Percentiles rank a stretch among this genome's conserved stretches.
Evolutionary conservation across 2,329 filamentous ascomycete genomes (phyloP).

Genomic region (Teratosphaeriaceae sp.): DNA sequence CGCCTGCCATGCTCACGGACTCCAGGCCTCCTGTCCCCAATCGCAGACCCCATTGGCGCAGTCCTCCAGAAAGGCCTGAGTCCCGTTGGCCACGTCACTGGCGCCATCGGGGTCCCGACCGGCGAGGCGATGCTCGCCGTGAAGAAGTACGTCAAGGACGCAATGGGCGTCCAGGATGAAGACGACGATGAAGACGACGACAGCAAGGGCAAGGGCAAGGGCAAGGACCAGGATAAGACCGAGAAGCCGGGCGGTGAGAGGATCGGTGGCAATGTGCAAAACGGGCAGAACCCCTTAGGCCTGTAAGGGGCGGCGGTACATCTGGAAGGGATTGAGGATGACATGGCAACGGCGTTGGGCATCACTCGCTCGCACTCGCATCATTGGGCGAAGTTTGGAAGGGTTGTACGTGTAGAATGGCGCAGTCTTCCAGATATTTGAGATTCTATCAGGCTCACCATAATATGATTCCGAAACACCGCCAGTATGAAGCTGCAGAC

Average conservation of each 20-base stretch:
- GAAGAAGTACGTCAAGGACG: conserved; percentile 19
- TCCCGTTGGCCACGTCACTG: conserved; percentile 24
- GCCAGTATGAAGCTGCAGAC: too few relatives aligned
- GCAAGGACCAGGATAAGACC: too few relatives aligned
- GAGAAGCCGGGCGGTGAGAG: conserved; percentile 24
- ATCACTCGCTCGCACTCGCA: too few relatives aligned
- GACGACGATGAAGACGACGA: conserved; percentile 15
- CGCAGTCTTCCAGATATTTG: too few relatives aligned
- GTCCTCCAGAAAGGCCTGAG: conserved; percentile 25
- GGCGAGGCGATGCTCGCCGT: conserved; percentile 24
- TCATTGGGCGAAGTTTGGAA: too few relatives aligned
- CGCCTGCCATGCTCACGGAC: neutral
- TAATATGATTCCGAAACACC: too few relatives aligned
- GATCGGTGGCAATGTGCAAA: conserved; percentile 31
- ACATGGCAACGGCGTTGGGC: too few relatives aligned
- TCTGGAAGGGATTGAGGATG: too few relatives aligned
- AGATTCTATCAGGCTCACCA: too few relatives aligned
- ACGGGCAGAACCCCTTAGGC: conserved; percentile 29
- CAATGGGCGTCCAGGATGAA: conserved; percentile 16
- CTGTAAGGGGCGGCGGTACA: too few relatives aligned
- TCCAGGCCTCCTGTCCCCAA: conserved; percentile 23
- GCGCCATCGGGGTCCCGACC: conserved; percentile 22
- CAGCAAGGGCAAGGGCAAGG: conserved; percentile 10
- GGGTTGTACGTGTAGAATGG: too few relatives aligned
- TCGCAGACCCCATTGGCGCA: conserved; percentile 30